phyloP scores from a whole-genome alignment of 1,284 basidiomycete genomes.

The Malassezia globosa region DNA sequence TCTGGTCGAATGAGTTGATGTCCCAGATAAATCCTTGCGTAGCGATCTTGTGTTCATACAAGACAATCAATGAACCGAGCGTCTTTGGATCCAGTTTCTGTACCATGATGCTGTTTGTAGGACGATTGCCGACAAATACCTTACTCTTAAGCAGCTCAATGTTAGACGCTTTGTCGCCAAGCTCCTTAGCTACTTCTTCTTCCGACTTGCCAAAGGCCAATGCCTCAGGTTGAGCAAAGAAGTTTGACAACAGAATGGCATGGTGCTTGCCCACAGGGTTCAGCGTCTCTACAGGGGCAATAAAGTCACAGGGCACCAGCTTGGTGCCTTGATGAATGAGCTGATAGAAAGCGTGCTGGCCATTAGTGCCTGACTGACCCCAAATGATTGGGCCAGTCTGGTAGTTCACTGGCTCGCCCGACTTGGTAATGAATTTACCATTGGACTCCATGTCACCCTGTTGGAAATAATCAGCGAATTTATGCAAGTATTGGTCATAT shows the following conservation, averaged over 20 bases:
- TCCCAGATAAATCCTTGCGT: constrained; percentile 94
- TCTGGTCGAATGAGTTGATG: constrained; percentile 78
- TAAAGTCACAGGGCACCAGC: constrained; percentile 77
- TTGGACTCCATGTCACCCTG: constrained; percentile 99
- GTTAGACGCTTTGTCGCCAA: constrained; percentile 60
- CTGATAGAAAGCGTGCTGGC: constrained; percentile 99
- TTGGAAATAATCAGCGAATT: constrained; percentile 99
- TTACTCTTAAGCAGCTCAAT: constrained; percentile 86
- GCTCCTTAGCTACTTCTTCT: constrained; percentile 69
- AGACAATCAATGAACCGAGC: constrained; percentile 75
- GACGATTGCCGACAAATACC: constrained; percentile 93
- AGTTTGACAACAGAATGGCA: constrained; percentile 92
- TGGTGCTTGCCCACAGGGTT: constrained; percentile 85
- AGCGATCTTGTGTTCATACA: constrained; percentile 99
- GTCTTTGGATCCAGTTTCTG: constrained; percentile 78
- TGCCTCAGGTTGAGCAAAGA: constrained; percentile 84
- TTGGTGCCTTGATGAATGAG: constrained; percentile 67
- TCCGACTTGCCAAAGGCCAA: constrained; percentile 95
- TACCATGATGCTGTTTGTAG: constrained; percentile 93
- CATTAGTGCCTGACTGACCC: constrained; percentile 95
- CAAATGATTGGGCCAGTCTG: constrained; percentile 98
- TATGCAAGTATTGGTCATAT: constrained; percentile 97
- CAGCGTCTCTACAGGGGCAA: constrained; percentile 83
- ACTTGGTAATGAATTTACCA: constrained; percentile 90
- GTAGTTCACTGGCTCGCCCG: constrained; percentile 80